Evolutionary conservation across 768 basidiomycete genomes (phyloP).

Genomic region (Pleurotus citrinopileatus): DNA sequence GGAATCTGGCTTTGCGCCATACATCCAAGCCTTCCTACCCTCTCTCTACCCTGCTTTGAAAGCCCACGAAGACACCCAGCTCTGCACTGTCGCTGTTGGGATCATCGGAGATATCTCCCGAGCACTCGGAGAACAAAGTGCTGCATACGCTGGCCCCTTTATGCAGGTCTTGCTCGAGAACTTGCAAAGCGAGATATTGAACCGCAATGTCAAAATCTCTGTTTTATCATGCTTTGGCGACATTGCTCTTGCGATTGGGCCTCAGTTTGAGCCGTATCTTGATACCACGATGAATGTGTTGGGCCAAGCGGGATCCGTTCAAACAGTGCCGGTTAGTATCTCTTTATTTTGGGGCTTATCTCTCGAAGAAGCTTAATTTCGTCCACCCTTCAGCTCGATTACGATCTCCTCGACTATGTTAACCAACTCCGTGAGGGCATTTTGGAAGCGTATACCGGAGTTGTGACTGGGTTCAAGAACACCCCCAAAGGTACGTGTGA

Average conservation of each 20-base stretch:
- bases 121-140: constrained; percentile 81
- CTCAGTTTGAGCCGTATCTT: constrained; percentile 84
- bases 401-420: constrained; percentile 91
- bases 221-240: constrained; percentile 96
- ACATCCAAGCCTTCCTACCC: constrained; percentile 82
- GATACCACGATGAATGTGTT: constrained; percentile 90
- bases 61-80: constrained; percentile 91
- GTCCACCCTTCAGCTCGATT: constrained; percentile 56
- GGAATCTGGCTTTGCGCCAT: constrained; percentile 75
- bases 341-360: background rate
- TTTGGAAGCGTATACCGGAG: constrained; percentile 93
- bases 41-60: constrained; percentile 88
- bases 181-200: constrained; percentile 84
- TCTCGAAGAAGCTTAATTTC: constrained; percentile 8
- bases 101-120: constrained; percentile 96
- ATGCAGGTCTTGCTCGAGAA: constrained; percentile 93
- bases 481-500: constrained; percentile 67
- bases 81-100: constrained; percentile 94
- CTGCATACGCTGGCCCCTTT: constrained; percentile 82
- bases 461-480: constrained; percentile 87
- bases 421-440: constrained; percentile 89
- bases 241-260: constrained; percentile 88
- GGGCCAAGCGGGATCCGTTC: constrained; percentile 83
- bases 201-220: constrained; percentile 95
- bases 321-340: constrained; percentile 76